These are phyloP conservation scores for Aspergillus ostianus DNA, from an alignment of 495 filamentous ascomycete genomes.

Conservation along the genomic window DNA sequence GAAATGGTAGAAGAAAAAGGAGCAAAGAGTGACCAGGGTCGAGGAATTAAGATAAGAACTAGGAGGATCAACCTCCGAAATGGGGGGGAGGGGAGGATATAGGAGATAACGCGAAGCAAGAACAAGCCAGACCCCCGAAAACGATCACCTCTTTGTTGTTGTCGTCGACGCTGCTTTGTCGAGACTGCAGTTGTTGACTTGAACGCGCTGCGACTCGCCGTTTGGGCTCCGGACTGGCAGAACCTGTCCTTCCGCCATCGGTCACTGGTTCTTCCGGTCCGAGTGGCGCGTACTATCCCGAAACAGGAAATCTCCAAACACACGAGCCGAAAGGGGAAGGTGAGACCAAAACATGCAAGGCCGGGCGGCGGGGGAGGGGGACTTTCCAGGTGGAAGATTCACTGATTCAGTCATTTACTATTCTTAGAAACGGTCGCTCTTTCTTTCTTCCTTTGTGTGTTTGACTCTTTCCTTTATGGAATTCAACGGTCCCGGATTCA, in stretches of 20 bases:
- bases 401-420: too few species aligned
- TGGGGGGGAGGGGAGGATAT: neutral
- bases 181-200: slow-evolving; percentile 10
- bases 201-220: slow-evolving; percentile 12
- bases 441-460: neutral
- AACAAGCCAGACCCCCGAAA: slow-evolving; percentile 5
- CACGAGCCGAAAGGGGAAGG: slow-evolving; percentile 18
- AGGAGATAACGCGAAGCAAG: neutral
- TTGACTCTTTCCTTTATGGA: neutral
- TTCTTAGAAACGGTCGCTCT: neutral
- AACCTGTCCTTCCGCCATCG: slow-evolving; percentile 13
- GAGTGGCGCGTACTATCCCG: slow-evolving; percentile 5
- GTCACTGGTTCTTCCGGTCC: slow-evolving; percentile 18
- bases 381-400: neutral
- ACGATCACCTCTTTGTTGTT: slow-evolving; percentile 7
- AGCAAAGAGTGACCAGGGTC: slow-evolving; percentile 11
- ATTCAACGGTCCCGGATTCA: too few species aligned
- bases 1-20: neutral
- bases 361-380: slow-evolving; percentile 17
- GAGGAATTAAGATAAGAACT: slow-evolving; percentile 3
- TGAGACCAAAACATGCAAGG: slow-evolving; percentile 25
- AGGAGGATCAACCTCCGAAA: neutral
- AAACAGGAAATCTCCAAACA: slow-evolving; percentile 30
- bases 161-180: neutral
- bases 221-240: slow-evolving; percentile 4